Conservation (phyloP, 805 yeast species). For the Candida maris region DNA sequence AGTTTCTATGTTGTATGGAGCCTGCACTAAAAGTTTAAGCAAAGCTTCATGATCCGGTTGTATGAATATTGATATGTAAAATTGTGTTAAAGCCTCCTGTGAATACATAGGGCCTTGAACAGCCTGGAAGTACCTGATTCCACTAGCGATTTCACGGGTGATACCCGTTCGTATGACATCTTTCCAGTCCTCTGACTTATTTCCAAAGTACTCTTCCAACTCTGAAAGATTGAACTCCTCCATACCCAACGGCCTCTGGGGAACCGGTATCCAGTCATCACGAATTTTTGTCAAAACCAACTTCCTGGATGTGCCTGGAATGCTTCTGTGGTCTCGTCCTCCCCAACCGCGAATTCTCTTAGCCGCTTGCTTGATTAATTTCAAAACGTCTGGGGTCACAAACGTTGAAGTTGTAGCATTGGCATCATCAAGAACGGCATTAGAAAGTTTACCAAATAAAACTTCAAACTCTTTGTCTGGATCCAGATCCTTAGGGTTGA, state of each 20-base stretch:
- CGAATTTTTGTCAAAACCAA: conserved; percentile 65
- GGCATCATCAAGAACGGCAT: conserved; percentile 69
- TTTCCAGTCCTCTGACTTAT: conserved; percentile 41
- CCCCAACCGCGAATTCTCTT: conserved; percentile 78
- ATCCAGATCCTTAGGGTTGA: conserved; percentile 55
- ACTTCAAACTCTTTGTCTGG: conserved; percentile 71
- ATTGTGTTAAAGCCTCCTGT: conserved; percentile 38
- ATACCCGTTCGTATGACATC: conserved; percentile 45
- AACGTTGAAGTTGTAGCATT: conserved; percentile 69
- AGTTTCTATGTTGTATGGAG: conserved; percentile 75
- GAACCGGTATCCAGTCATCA: conserved; percentile 78
- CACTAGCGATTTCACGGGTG: conserved; percentile 35
- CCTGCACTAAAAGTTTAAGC: conserved; percentile 50
- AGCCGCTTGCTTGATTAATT: conserved; percentile 56
- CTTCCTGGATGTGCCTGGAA: conserved; percentile 73
- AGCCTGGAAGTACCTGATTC: conserved; percentile 58
- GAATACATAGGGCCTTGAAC: conserved; percentile 27
- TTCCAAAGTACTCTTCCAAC: conserved; percentile 34
- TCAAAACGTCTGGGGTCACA: conserved; percentile 63
- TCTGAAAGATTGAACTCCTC: conserved; percentile 45
- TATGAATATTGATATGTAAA: conserved; percentile 58
- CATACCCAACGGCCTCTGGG: conserved; percentile 58
- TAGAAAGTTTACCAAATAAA: conserved; percentile 68
- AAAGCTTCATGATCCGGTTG: conserved; percentile 79
- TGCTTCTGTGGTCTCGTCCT: conserved; percentile 66